These are phyloP conservation scores for Schizophyllum commune DNA, from an alignment of 1,284 basidiomycete genomes.

Conservation along the genomic window DNA sequence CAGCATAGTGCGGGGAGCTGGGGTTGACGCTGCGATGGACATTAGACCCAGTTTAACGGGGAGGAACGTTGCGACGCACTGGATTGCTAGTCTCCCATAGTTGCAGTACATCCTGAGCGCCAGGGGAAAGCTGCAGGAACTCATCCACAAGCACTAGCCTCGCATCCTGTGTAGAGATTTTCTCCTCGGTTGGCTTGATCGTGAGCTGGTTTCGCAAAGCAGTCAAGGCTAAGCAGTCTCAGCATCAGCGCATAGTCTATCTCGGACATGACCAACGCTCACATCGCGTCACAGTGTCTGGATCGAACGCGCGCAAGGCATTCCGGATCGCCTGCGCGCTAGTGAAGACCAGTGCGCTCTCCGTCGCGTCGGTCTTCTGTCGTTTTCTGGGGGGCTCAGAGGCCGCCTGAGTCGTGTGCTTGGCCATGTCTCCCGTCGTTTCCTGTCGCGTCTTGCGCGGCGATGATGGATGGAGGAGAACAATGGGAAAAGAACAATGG, in stretches of 20 bases:
- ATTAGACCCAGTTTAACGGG: slow-evolving; percentile 1
- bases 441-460: neutral
- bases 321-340: neutral
- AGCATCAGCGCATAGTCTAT: too few relatives aligned
- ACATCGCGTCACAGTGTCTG: neutral
- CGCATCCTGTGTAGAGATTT: slow-evolving; percentile 45
- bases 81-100: slow-evolving; percentile 48
- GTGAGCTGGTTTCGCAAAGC: slow-evolving; percentile 49
- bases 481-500: neutral
- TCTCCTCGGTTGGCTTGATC: slow-evolving; percentile 32
- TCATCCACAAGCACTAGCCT: slow-evolving; percentile 48
- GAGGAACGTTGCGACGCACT: slow-evolving; percentile 24
- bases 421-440: neutral
- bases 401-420: neutral
- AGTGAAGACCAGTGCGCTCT: neutral
- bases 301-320: neutral
- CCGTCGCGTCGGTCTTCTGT: neutral
- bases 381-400: neutral
- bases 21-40: slow-evolving; percentile 33
- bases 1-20: slow-evolving; percentile 36
- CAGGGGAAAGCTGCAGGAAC: slow-evolving; percentile 52
- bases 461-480: neutral
- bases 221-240: slow-evolving; percentile 43
- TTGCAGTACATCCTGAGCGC: slow-evolving; percentile 52
- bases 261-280: too few relatives aligned